A percentile compares a stretch with the other conserved stretches of the same genome.
phyloP scores from a whole-genome alignment of 73 alveolate genomes.

The Paramecium primaurelia region DNA sequence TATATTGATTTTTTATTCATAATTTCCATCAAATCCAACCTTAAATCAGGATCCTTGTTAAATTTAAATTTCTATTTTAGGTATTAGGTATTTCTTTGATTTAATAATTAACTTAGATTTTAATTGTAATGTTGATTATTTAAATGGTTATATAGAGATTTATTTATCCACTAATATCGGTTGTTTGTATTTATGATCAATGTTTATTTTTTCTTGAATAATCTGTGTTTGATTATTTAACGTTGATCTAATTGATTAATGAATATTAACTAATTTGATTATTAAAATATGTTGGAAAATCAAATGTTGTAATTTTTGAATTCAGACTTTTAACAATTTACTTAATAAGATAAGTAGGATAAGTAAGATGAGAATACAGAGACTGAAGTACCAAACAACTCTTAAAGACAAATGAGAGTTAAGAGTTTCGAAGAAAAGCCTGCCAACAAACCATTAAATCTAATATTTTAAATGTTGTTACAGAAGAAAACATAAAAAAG shows the following conservation, averaged over 20 bases:
- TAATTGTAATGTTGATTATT: neutral
- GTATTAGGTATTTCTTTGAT: neutral
- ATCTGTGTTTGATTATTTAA: neutral
- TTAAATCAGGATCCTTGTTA: neutral
- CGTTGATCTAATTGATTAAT: neutral
- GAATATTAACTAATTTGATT: neutral
- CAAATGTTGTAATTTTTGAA: constrained; percentile 35
- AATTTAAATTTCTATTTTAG: neutral
- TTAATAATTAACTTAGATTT: neutral
- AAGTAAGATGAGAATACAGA: neutral
- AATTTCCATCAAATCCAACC: neutral
- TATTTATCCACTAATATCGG: neutral
- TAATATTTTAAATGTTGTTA: neutral
- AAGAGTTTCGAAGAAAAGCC: constrained; percentile 19
- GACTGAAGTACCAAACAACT: neutral
- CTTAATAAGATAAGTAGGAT: neutral
- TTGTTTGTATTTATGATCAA: neutral
- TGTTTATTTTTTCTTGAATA: neutral
- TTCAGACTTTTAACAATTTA: constrained; percentile 26
- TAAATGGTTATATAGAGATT: neutral
- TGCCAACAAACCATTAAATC: neutral
- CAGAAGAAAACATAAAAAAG: constrained; percentile 29
- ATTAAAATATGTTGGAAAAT: constrained; percentile 33
- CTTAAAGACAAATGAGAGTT: neutral
- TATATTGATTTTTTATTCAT: neutral